Conservation (phyloP, 1,284 basidiomycete species). For the Cryptococcus hybrid region DNA sequence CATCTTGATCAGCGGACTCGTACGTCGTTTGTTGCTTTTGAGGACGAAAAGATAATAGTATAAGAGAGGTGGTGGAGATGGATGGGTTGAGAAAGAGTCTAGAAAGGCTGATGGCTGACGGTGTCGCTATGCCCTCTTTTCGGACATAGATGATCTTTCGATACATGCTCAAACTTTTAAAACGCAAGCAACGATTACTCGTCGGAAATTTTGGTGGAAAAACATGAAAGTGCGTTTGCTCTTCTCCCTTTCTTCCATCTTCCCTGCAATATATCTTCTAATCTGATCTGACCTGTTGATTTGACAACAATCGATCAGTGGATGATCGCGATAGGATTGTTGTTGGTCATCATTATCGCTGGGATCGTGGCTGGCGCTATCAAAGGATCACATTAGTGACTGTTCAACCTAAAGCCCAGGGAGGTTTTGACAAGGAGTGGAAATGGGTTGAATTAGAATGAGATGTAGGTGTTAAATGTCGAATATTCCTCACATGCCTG, state of each 20-base stretch:
- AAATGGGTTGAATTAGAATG: too few relatives aligned
- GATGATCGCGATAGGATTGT: conserved; percentile 25
- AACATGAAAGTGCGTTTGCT: conserved; percentile 27
- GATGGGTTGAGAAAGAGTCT: background rate
- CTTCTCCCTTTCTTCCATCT: background rate
- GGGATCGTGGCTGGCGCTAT: conserved; percentile 24
- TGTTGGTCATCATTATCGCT: conserved; percentile 24
- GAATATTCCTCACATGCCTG: too few relatives aligned
- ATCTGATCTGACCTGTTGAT: background rate
- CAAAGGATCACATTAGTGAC: conserved; percentile 12
- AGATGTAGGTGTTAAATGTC: too few relatives aligned
- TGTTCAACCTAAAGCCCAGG: background rate
- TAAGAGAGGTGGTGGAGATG: background rate
- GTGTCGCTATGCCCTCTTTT: background rate
- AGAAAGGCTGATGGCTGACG: background rate
- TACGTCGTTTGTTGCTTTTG: conserved; percentile 8
- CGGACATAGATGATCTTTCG: conserved; percentile 13
- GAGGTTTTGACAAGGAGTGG: background rate
- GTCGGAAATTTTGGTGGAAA: conserved; percentile 34
- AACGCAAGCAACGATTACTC: conserved; percentile 15
- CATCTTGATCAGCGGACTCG: conserved; percentile 24
- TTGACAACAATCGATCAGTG: conserved; percentile 15
- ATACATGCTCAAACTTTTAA: conserved; percentile 18
- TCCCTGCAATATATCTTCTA: background rate
- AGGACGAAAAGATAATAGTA: background rate